Evolutionary conservation across 2,329 filamentous ascomycete genomes (phyloP).

Genomic region (Zalaria obscura): DNA sequence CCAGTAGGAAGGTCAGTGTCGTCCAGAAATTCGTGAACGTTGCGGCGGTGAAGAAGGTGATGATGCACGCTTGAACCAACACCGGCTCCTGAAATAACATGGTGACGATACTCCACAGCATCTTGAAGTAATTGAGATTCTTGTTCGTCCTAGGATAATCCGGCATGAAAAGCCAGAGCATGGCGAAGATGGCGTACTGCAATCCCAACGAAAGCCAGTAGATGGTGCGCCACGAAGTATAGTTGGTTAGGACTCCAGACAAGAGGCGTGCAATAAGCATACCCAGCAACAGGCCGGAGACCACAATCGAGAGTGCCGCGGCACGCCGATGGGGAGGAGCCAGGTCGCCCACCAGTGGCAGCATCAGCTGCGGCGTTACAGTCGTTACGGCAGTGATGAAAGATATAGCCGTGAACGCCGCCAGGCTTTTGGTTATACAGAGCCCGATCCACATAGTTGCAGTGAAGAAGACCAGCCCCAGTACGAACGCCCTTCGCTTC

Average conservation of each 20-base stretch:
- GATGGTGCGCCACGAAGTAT: slow-evolving; percentile 59
- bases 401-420: slow-evolving; percentile 52
- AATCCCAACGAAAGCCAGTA: slow-evolving; percentile 66
- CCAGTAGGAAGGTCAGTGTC: slow-evolving; percentile 66
- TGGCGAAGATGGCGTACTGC: slow-evolving; percentile 50
- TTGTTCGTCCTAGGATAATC: slow-evolving; percentile 65
- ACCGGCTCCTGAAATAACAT: slow-evolving; percentile 53
- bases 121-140: slow-evolving; percentile 49
- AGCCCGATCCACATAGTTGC: slow-evolving; percentile 55
- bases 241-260: slow-evolving; percentile 61
- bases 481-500: slow-evolving; percentile 53
- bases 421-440: slow-evolving; percentile 52
- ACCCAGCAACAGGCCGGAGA: slow-evolving; percentile 61
- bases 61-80: slow-evolving; percentile 54
- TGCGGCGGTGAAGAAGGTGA: slow-evolving; percentile 47
- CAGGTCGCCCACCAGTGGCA: slow-evolving; percentile 66
- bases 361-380: slow-evolving; percentile 62
- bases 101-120: slow-evolving; percentile 49
- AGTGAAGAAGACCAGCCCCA: slow-evolving; percentile 49
- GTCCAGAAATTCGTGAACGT: slow-evolving; percentile 59
- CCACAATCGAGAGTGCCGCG: slow-evolving; percentile 57
- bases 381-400: slow-evolving; percentile 66
- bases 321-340: slow-evolving; percentile 56
- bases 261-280: slow-evolving; percentile 64
- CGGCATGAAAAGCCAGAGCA: slow-evolving; percentile 62